Evolutionary conservation across 768 basidiomycete species (phyloP).

Genomic region (Mycena epipterygia): DNA sequence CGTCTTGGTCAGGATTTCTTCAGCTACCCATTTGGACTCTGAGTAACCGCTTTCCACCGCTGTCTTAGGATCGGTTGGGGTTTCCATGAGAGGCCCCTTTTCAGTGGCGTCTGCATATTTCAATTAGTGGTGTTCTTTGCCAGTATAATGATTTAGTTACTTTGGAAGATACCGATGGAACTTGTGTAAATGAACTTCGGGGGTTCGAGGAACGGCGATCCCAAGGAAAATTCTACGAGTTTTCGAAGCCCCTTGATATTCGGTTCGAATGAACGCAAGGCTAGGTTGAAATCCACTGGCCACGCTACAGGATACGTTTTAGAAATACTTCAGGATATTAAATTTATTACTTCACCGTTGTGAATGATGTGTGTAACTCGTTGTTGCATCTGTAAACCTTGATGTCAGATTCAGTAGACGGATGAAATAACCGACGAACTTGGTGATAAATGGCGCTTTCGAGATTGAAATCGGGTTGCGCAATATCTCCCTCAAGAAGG

Average conservation of each 20-base stretch:
- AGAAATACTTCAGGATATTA: neutral
- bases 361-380: slow-evolving; percentile 54
- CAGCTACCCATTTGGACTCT: slow-evolving; percentile 46
- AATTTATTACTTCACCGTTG: slow-evolving; percentile 40
- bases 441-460: slow-evolving; percentile 32
- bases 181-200: slow-evolving; percentile 53
- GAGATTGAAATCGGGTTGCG: slow-evolving; percentile 43
- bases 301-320: slow-evolving; percentile 40
- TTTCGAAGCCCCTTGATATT: slow-evolving; percentile 45
- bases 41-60: slow-evolving; percentile 46
- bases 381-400: slow-evolving; percentile 37
- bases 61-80: slow-evolving; percentile 3
- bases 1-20: slow-evolving; percentile 39
- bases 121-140: neutral
- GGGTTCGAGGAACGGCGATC: slow-evolving; percentile 41
- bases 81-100: neutral
- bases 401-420: neutral
- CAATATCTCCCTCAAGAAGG: slow-evolving; percentile 48
- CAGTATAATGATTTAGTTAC: neutral
- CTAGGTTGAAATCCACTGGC: slow-evolving; percentile 51
- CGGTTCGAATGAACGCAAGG: slow-evolving; percentile 46
- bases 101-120: neutral
- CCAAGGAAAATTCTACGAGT: slow-evolving; percentile 53
- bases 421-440: slow-evolving; percentile 4
- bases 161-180: slow-evolving; percentile 44